Evolutionary conservation across 495 filamentous ascomycete species (phyloP).

Genomic region (Alectoria sarmentosa): DNA sequence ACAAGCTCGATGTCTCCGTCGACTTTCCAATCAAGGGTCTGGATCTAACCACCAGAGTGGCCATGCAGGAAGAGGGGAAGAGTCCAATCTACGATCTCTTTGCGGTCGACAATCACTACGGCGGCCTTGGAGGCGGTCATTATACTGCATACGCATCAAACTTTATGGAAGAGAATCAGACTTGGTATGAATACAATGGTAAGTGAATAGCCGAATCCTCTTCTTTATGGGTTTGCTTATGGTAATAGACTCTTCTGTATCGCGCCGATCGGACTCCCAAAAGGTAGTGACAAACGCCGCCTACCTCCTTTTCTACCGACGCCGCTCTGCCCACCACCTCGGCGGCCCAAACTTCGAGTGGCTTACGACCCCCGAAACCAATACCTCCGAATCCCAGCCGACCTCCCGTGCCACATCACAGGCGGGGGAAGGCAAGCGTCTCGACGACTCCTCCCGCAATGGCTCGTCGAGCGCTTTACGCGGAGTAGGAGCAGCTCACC

Average conservation of each 20-base stretch:
- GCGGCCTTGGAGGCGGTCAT: constrained; percentile 85
- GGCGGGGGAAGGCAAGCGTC: constrained; percentile 76
- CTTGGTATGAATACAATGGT: constrained; percentile 98
- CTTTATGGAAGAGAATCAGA: constrained; percentile 57
- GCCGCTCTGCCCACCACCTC: constrained; percentile 64
- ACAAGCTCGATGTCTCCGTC: constrained; percentile 87
- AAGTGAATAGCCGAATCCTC: constrained; percentile 30
- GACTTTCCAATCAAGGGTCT: constrained; percentile 86
- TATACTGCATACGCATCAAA: constrained; percentile 94
- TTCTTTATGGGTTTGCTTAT: constrained; percentile 1
- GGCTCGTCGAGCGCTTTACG: constrained; percentile 77
- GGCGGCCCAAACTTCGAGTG: constrained; percentile 68
- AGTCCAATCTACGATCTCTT: constrained; percentile 83
- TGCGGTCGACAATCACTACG: constrained; percentile 91
- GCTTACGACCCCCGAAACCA: constrained; percentile 51
- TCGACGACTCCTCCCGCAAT: constrained; percentile 79
- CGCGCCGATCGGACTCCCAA: constrained; percentile 42
- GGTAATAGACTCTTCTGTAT: constrained; percentile 61
- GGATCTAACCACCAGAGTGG: constrained; percentile 72
- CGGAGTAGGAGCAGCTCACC: constrained; percentile 69
- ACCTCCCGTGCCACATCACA: constrained; percentile 46
- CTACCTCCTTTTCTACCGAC: constrained; percentile 94
- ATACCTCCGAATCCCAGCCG: constrained; percentile 38
- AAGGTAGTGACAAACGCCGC: constrained; percentile 61
- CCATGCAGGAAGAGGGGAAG: constrained; percentile 69